These are phyloP conservation scores for Fusarium coffeatum DNA, from an alignment of 2,329 filamentous ascomycete species.

Conservation along the genomic window DNA sequence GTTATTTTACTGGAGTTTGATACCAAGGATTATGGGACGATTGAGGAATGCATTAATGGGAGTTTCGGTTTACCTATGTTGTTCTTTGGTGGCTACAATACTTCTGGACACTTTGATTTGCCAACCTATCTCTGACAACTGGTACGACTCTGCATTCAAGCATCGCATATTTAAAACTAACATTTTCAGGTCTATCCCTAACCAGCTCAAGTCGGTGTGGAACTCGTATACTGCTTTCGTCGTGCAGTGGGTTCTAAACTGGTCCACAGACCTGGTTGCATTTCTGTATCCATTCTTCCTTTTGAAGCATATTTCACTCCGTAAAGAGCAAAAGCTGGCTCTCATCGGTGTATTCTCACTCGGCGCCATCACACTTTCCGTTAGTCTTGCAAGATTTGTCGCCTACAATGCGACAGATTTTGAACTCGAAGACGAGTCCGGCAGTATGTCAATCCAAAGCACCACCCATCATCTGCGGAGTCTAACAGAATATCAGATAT, in stretches of 20 bases:
- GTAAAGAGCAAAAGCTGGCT: constrained; percentile 9
- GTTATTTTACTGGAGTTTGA: constrained; percentile 21
- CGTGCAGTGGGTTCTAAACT: constrained; percentile 18
- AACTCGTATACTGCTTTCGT: constrained; percentile 17
- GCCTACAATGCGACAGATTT: constrained; percentile 19
- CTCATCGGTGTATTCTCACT: constrained; percentile 21
- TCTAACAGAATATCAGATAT: not conserved
- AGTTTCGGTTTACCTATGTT: constrained; percentile 7
- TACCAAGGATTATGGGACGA: not conserved
- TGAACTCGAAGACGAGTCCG: constrained; percentile 14
- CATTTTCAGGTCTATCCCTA: constrained; percentile 7
- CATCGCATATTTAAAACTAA: fast-evolving
- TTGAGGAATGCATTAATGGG: not conserved
- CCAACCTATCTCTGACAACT: constrained; percentile 6
- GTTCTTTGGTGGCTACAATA: not conserved
- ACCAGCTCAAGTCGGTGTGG: constrained; percentile 14
- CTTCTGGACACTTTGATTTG: constrained; percentile 19
- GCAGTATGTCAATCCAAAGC: not conserved
- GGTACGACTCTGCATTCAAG: not conserved
- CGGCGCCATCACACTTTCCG: constrained; percentile 2
- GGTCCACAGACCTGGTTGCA: constrained; percentile 8
- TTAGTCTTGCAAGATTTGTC: constrained; percentile 18
- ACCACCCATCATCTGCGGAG: fast-evolving
- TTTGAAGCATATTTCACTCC: constrained; percentile 7
- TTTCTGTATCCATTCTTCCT: constrained; percentile 22